Percentiles rank a stretch among this genome's conserved stretches.
phyloP scores from a whole-genome alignment of 352 stramenopile species.

The Thalassiosira sp. region DNA sequence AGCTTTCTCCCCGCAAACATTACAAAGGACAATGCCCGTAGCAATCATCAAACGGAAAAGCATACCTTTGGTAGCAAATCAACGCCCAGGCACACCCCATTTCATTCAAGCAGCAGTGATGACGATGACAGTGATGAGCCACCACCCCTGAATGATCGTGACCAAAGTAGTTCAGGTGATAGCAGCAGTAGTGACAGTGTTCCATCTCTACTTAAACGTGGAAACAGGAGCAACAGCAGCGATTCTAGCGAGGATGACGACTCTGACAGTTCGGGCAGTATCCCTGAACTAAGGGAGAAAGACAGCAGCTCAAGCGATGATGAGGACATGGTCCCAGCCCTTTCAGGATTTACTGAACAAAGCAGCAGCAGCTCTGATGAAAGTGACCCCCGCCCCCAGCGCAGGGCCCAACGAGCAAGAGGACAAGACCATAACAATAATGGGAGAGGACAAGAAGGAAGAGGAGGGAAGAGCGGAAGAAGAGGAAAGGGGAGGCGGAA shows the following conservation, averaged over 20 bases:
- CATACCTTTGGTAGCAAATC: background rate
- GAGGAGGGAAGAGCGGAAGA: constrained; percentile 2
- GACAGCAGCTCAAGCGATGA: constrained; percentile 28
- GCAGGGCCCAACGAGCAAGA: background rate
- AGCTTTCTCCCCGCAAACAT: constrained; percentile 5
- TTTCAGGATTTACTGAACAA: constrained; percentile 7
- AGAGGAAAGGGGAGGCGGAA: constrained; percentile 2
- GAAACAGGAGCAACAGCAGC: constrained; percentile 13
- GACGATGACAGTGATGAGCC: constrained; percentile 21
- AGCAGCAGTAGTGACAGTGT: constrained; percentile 22
- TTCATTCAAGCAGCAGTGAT: constrained; percentile 8
- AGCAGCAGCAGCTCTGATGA: constrained; percentile 28
- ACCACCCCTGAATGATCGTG: constrained; percentile 11
- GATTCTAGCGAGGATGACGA: background rate
- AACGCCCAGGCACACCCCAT: background rate
- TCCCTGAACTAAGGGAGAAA: constrained; percentile 15
- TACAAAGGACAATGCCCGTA: background rate
- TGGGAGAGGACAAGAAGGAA: background rate
- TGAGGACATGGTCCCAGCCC: constrained; percentile 10
- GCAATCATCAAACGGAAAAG: background rate
- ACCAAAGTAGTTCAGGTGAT: constrained; percentile 14
- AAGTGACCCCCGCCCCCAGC: background rate
- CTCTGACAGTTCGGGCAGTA: constrained; percentile 14
- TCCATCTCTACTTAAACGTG: constrained; percentile 12
- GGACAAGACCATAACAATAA: background rate